A percentile compares a stretch with the other conserved stretches of the same genome.
phyloP scores from a whole-genome alignment of 176 grass and related monocot species.

The Avena eriantha region DNA sequence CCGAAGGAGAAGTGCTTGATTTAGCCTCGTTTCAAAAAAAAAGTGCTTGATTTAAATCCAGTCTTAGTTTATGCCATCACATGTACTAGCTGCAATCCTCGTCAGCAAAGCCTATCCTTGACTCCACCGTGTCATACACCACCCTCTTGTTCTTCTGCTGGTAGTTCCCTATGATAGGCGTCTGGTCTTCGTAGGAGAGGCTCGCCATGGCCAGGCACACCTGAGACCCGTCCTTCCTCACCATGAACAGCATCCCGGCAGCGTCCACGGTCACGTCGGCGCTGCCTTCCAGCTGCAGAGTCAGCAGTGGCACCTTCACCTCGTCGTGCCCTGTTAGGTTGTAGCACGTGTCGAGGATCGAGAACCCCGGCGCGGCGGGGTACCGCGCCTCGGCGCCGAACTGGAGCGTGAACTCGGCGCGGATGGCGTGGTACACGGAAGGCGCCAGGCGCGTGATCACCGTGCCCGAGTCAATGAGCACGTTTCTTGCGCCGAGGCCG shows the following conservation, averaged over 20 bases:
- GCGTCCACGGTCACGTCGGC: slow-evolving; percentile 62
- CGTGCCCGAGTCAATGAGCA: slow-evolving; percentile 91
- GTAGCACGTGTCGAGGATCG: slow-evolving; percentile 90
- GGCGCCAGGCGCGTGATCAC: slow-evolving; percentile 85
- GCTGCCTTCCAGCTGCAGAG: slow-evolving; percentile 66
- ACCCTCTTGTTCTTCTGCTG: slow-evolving; percentile 98
- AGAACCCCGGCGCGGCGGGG: slow-evolving; percentile 63
- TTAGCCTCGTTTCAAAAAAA: no score
- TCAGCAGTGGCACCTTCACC: slow-evolving; percentile 73
- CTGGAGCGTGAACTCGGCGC: slow-evolving; percentile 73
- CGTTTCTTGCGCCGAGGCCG: slow-evolving; percentile 59
- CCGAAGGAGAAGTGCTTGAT: no score
- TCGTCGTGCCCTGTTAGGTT: slow-evolving; percentile 71
- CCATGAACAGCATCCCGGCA: slow-evolving; percentile 84
- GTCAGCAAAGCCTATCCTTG: slow-evolving; percentile 77
- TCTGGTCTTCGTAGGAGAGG: slow-evolving; percentile 78
- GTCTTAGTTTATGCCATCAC: not conserved
- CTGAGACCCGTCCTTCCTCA: slow-evolving; percentile 80
- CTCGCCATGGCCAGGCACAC: slow-evolving; percentile 85
- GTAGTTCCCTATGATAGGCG: slow-evolving; percentile 87
- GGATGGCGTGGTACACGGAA: slow-evolving; percentile 73
- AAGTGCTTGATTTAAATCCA: not conserved
- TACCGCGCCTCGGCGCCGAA: slow-evolving; percentile 41
- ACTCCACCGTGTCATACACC: slow-evolving; percentile 72
- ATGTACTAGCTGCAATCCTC: slow-evolving; percentile 73